Base-by-base conservation (phyloP, 2,329 filamentous ascomycete genomes). In the Rhytidhysteron rufulum region DNA sequence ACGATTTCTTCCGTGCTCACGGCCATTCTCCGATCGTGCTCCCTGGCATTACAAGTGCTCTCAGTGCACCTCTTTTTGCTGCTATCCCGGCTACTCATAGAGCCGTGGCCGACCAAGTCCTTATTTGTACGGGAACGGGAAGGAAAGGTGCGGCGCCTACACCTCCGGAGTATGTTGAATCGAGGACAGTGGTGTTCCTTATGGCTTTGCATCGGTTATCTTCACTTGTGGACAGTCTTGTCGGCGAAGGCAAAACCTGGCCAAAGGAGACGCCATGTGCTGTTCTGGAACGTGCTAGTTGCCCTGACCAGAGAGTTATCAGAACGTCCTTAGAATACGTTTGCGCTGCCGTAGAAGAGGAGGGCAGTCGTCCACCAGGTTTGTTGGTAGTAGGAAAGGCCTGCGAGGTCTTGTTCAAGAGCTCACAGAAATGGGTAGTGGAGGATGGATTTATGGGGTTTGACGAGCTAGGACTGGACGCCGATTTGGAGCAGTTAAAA, bases 61-160 rank as follows among this genome's bases (percentile, higher is more conserved):
- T 98, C 27, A 85, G 80, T 41, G 93, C 89, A 8, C 88, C 91
- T 1, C 73, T 98, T 3, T 95, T 97, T 61, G 90, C 90, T 0
- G 82, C 77, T 5, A 87, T 98, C 22, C 91, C 93, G 2, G 76
- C 85, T 0, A 98, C 93, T 1, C 91, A 97, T 68, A 78, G 93
- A 4, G 86, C 86, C 32, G 86, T 95, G 0, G 85, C 88, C 3
- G 93, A 98, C 58, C 90, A 97, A 65, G 83, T 98, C 0, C 75
- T 98, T 19, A 79, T 98, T n/a, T 97, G 93, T 68, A 98, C 93
- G 0, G 93, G 93, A 0, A 98, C 93, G 0, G 93, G 93, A 1
- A 81, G 93, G 56, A 94, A 95, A 67, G 93, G 93, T 10, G 85
- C 80, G 40, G 74, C 88, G 1, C 89, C 89, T 0, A 72, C 79